These are phyloP conservation scores for Fusarium luffae DNA, from an alignment of 2,329 filamentous ascomycete genomes.

Conservation along the genomic window DNA sequence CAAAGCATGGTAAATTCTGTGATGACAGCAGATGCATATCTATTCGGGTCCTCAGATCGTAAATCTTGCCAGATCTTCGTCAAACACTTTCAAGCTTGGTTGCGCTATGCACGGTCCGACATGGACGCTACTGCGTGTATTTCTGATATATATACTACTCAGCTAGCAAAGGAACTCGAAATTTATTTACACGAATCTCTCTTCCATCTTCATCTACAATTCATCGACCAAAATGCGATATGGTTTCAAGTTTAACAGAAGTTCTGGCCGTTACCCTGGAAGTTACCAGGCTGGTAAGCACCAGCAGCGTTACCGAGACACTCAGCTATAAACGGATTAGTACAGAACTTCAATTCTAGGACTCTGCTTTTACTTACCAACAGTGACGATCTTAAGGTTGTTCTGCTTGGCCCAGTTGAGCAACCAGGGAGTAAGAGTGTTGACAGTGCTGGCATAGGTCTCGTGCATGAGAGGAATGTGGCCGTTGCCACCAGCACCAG, in stretches of 20 bases:
- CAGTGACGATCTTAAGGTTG: constrained; percentile 60
- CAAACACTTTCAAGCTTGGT: neutral
- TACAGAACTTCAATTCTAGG: accelerated
- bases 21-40: no score
- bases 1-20: neutral
- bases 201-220: neutral
- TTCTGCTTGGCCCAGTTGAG: constrained; percentile 63
- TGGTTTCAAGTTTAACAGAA: neutral
- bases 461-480: constrained; percentile 70
- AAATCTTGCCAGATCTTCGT: neutral
- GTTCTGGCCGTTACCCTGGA: constrained; percentile 30
- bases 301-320: constrained; percentile 30
- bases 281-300: constrained; percentile 28
- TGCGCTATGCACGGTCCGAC: neutral
- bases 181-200: neutral
- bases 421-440: constrained; percentile 61
- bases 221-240: neutral
- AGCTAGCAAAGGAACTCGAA: neutral
- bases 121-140: neutral
- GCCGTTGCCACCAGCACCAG: constrained; percentile 56
- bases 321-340: constrained; percentile 15
- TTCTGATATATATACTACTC: neutral
- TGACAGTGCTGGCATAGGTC: constrained; percentile 61
- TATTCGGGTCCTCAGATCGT: no score
- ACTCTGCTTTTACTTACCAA: constrained; percentile 53